Evolutionary conservation across 352 stramenopile genomes (phyloP).

Genomic region (Phytophthora macrochlamydospora): DNA sequence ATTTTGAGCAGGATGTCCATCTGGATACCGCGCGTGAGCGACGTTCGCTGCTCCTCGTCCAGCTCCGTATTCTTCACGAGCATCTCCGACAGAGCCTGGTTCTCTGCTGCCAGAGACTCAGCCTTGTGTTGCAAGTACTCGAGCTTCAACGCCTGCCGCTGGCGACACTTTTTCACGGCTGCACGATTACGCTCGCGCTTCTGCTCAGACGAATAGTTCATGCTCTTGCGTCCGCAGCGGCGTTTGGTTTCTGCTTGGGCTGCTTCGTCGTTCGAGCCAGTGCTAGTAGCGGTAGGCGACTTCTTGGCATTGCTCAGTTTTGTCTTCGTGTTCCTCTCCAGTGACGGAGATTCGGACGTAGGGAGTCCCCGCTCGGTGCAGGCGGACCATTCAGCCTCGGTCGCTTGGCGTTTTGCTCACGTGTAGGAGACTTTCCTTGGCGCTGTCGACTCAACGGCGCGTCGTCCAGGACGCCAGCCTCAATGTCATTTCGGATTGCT

Average conservation of each 20-base stretch:
- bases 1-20: slow-evolving; percentile 90
- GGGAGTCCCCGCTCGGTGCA: neutral
- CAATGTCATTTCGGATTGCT: neutral
- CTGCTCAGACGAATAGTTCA: slow-evolving; percentile 87
- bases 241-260: slow-evolving; percentile 48
- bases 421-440: slow-evolving; percentile 4
- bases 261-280: slow-evolving; percentile 10
- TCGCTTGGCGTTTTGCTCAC: slow-evolving; percentile 20
- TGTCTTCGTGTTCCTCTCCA: neutral
- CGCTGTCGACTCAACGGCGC: slow-evolving; percentile 10
- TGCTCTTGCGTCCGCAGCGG: slow-evolving; percentile 81
- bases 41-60: slow-evolving; percentile 55
- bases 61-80: slow-evolving; percentile 74
- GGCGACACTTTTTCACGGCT: slow-evolving; percentile 85
- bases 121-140: slow-evolving; percentile 82
- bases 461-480: neutral
- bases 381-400: slow-evolving; percentile 7
- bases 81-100: slow-evolving; percentile 75
- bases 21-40: slow-evolving; percentile 80
- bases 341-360: slow-evolving; percentile 8
- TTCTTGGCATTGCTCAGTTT: slow-evolving; percentile 23
- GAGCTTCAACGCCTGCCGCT: slow-evolving; percentile 81
- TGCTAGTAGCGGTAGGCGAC: neutral
- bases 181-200: slow-evolving; percentile 85
- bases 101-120: slow-evolving; percentile 67